phyloP scores from a whole-genome alignment of 176 grass and related monocot species.

The Tillandsia fasciculata region DNA sequence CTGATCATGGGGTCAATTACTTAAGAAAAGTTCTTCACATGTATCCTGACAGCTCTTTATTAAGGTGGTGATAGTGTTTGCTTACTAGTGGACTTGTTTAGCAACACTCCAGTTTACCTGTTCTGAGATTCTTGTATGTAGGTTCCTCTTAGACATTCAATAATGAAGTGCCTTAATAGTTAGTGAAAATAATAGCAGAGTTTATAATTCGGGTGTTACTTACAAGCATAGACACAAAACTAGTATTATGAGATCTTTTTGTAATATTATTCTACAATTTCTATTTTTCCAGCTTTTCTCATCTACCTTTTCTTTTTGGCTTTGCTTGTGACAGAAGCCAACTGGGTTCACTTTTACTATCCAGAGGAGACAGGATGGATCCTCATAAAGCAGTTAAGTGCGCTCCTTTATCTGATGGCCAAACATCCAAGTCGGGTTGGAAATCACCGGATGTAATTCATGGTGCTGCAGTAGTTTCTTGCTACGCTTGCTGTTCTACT shows the following conservation, averaged over 20 bases:
- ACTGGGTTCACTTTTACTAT: conserved; percentile 69
- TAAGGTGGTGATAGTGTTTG: conserved; percentile 49
- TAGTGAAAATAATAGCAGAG: too few relatives aligned
- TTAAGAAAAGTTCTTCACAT: conserved; percentile 80
- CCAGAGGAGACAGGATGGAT: conserved; percentile 64
- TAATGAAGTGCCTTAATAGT: too few relatives aligned
- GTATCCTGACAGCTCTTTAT: conserved; percentile 74
- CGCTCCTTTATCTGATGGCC: conserved; percentile 35
- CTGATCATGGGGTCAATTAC: conserved; percentile 53
- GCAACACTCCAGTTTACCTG: background rate
- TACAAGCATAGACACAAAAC: too few relatives aligned
- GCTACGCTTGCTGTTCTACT: conserved; percentile 48
- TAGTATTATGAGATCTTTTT: background rate
- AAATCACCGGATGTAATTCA: conserved; percentile 60
- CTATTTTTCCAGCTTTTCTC: conserved; percentile 2
- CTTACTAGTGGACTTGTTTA: background rate
- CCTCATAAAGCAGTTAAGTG: conserved; percentile 69
- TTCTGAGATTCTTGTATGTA: too few relatives aligned
- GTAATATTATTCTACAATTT: background rate
- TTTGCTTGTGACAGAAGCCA: conserved; percentile 57
- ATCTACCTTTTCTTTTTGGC: conserved; percentile 13
- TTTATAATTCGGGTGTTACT: too few relatives aligned
- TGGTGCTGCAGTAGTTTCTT: conserved; percentile 65
- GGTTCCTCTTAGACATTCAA: too few relatives aligned
- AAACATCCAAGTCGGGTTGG: conserved; percentile 32